Percentiles rank a stretch among this genome's conserved stretches.
Conservation (phyloP, 257 asterid genomes). For the Linderniella brevidens region DNA sequence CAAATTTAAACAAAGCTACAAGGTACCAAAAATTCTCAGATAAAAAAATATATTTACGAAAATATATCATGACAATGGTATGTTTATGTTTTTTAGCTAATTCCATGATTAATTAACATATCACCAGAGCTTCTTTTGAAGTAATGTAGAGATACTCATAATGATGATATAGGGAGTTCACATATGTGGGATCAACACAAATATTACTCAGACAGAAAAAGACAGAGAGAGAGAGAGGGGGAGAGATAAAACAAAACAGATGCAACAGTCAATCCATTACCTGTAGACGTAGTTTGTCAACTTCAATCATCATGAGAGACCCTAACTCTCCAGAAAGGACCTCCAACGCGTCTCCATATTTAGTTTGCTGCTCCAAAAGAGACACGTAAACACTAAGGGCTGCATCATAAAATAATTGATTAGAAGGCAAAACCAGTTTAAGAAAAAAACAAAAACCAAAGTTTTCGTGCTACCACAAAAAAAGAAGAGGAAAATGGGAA, state of each 20-base stretch:
- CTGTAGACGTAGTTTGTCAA: constrained; percentile 78
- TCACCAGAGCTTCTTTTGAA: no score
- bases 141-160: no score
- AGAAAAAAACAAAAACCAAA: constrained; percentile 8
- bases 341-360: constrained; percentile 74
- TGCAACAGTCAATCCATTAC: constrained; percentile 34
- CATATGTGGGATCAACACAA: no score
- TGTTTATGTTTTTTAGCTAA: no score
- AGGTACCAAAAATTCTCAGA: constrained; percentile 5
- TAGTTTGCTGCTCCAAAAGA: constrained; percentile 76
- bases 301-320: constrained; percentile 87
- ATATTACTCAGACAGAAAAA: background rate
- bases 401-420: constrained; percentile 25
- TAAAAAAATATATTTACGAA: no score
- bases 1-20: constrained; percentile 16
- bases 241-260: background rate
- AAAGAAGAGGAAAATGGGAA: constrained; percentile 11
- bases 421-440: constrained; percentile 16
- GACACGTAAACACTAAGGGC: constrained; percentile 82
- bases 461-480: constrained; percentile 12
- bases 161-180: no score
- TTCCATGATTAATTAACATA: no score
- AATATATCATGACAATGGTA: no score
- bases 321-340: constrained; percentile 80
- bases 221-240: background rate